Evolutionary conservation across 2,329 filamentous ascomycete genomes (phyloP).

Genomic region (Phialemoniopsis sp.): DNA sequence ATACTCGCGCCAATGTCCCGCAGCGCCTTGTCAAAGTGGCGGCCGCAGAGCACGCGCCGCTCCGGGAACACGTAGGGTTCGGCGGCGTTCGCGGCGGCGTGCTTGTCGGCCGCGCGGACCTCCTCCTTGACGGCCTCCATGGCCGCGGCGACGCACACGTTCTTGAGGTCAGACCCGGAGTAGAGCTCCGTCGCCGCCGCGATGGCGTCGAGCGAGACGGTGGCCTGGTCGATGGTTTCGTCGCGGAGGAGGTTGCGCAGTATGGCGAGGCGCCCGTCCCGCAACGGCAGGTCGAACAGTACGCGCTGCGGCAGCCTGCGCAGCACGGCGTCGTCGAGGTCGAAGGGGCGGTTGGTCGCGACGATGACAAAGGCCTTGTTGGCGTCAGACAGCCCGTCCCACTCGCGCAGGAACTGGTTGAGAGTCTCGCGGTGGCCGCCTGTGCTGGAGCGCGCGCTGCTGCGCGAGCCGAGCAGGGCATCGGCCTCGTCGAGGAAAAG

Average conservation of each 20-base stretch:
- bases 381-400: slow-evolving; percentile 82
- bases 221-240: slow-evolving; percentile 53
- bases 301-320: slow-evolving; percentile 70
- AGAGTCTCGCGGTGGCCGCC: slow-evolving; percentile 82
- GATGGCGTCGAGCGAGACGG: slow-evolving; percentile 58
- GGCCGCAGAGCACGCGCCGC: slow-evolving; percentile 57
- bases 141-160: slow-evolving; percentile 74
- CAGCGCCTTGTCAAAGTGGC: slow-evolving; percentile 83
- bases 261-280: slow-evolving; percentile 53
- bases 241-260: slow-evolving; percentile 67
- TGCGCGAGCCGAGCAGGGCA: slow-evolving; percentile 77
- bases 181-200: slow-evolving; percentile 70
- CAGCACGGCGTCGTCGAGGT: slow-evolving; percentile 84
- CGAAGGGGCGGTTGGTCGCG: slow-evolving; percentile 91
- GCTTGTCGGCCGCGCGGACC: slow-evolving; percentile 31
- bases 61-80: slow-evolving; percentile 60
- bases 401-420: slow-evolving; percentile 94
- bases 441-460: slow-evolving; percentile 56
- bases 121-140: slow-evolving; percentile 78
- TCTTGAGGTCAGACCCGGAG: slow-evolving; percentile 81
- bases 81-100: slow-evolving; percentile 23
- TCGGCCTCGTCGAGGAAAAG: slow-evolving; percentile 98
- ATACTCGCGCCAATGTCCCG: slow-evolving; percentile 89
- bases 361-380: slow-evolving; percentile 92
- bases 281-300: slow-evolving; percentile 68